phyloP scores from a whole-genome alignment of 305 asterid species.

The Solanum hybrid region DNA sequence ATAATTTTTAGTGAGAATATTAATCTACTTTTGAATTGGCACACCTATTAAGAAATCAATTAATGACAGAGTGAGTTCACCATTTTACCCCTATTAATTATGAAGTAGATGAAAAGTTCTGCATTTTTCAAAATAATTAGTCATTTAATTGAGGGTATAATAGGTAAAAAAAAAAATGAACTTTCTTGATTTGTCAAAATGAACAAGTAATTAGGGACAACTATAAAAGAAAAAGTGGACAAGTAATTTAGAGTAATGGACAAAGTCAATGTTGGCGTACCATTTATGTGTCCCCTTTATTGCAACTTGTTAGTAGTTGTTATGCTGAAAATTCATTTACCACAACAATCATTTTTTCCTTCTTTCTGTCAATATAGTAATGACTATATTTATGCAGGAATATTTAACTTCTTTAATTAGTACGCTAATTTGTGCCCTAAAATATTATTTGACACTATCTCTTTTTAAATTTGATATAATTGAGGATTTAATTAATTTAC shows the following conservation, averaged over 20 bases:
- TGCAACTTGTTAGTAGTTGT: neutral
- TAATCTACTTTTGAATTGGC: neutral
- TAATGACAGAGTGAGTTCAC: too few species aligned
- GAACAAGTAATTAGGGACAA: too few species aligned
- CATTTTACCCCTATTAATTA: too few species aligned
- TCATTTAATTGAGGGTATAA: too few species aligned
- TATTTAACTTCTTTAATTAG: too few species aligned
- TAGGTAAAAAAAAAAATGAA: too few species aligned
- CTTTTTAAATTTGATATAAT: neutral
- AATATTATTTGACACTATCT: neutral
- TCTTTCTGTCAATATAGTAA: neutral
- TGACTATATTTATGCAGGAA: neutral
- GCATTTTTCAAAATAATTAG: too few species aligned
- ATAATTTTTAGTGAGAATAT: neutral
- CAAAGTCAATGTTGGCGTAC: neutral
- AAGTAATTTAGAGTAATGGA: neutral
- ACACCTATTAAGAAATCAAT: too few species aligned
- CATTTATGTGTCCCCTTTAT: neutral
- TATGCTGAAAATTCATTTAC: neutral
- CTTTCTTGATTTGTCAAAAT: too few species aligned
- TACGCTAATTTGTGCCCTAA: neutral
- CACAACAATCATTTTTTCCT: neutral
- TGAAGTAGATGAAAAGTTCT: too few species aligned
- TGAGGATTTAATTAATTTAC: neutral
- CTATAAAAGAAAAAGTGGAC: too few species aligned